Evolutionary conservation across 768 basidiomycete genomes (phyloP).

Genomic region (Nidularia pulvinata): DNA sequence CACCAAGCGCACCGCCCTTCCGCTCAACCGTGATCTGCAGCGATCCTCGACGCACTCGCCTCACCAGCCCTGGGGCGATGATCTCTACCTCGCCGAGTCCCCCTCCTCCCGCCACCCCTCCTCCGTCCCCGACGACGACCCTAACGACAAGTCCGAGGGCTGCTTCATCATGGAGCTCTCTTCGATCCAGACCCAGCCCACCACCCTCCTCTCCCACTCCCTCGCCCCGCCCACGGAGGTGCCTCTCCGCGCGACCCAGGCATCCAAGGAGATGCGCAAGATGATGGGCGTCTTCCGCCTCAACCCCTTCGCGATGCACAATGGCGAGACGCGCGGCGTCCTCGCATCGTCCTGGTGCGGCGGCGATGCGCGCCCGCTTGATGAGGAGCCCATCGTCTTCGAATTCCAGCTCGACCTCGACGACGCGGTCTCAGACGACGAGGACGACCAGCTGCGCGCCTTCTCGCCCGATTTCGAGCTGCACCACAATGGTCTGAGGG

Average conservation of each 20-base stretch:
- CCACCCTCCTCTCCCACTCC: constrained; percentile 26
- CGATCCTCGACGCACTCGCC: constrained; percentile 16
- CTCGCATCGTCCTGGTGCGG: not conserved
- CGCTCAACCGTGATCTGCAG: constrained; percentile 11
- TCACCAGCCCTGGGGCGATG: constrained; percentile 4
- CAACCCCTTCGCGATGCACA: constrained; percentile 75
- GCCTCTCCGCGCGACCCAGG: constrained; percentile 76
- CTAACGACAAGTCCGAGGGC: constrained; percentile 18
- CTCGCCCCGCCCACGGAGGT: constrained; percentile 63
- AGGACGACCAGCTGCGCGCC: constrained; percentile 21
- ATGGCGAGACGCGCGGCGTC: constrained; percentile 34
- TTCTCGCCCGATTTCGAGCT: constrained; percentile 39
- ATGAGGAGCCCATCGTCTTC: constrained; percentile 58
- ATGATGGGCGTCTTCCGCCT: constrained; percentile 82
- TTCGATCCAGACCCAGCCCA: constrained; percentile 10
- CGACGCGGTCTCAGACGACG: constrained; percentile 8
- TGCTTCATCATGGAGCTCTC: constrained; percentile 47
- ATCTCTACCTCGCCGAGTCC: constrained; percentile 5
- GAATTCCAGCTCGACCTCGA: constrained; percentile 61
- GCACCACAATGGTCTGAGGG: constrained; percentile 13
- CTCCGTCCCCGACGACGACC: constrained; percentile 22
- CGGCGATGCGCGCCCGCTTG: constrained; percentile 54
- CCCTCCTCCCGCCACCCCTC: constrained; percentile 9
- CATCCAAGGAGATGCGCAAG: constrained; percentile 63
- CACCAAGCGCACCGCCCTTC: constrained; percentile 12